Conservation (phyloP, 2,329 filamentous ascomycete species). For the Metarhizium sp. region DNA sequence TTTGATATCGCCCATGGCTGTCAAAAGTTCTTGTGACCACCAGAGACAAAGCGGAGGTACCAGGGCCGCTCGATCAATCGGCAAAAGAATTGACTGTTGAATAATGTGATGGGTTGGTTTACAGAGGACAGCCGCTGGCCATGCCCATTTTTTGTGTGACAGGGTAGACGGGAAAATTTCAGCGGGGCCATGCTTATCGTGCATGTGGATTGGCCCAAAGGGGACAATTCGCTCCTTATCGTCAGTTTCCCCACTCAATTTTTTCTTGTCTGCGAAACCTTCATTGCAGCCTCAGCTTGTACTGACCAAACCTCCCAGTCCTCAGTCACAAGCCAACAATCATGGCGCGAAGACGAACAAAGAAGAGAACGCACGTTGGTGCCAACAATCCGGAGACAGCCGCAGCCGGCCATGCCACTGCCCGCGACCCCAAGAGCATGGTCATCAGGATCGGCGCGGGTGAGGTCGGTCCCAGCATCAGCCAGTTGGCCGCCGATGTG, state of each 20-base stretch:
- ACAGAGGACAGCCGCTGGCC: too few species aligned
- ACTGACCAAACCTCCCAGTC: slow-evolving; percentile 1
- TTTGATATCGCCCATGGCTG: slow-evolving; percentile 27
- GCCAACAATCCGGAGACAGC: slow-evolving; percentile 51
- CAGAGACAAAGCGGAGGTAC: neutral
- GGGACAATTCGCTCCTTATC: slow-evolving; percentile 19
- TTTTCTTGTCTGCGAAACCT: slow-evolving; percentile 23
- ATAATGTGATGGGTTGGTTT: too few species aligned
- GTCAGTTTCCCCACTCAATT: slow-evolving; percentile 21
- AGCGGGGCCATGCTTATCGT: slow-evolving; percentile 18
- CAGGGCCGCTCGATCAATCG: neutral
- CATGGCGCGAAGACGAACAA: slow-evolving; percentile 75
- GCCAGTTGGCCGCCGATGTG: slow-evolving; percentile 85
- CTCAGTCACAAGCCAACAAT: slow-evolving; percentile 6
- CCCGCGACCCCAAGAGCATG: slow-evolving; percentile 84
- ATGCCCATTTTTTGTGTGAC: too few species aligned
- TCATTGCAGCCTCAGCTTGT: slow-evolving; percentile 1
- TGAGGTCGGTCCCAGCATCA: slow-evolving; percentile 84
- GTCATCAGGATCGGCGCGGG: slow-evolving; percentile 94
- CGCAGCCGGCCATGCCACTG: slow-evolving; percentile 50
- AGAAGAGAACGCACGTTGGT: slow-evolving; percentile 80
- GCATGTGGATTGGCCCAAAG: neutral
- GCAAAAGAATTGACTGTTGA: too few species aligned
- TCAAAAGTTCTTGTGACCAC: neutral
- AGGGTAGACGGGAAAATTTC: slow-evolving; percentile 16